These are phyloP conservation scores for Jamesozyma jinghongensis DNA, from an alignment of 805 yeast species.

Conservation along the genomic window DNA sequence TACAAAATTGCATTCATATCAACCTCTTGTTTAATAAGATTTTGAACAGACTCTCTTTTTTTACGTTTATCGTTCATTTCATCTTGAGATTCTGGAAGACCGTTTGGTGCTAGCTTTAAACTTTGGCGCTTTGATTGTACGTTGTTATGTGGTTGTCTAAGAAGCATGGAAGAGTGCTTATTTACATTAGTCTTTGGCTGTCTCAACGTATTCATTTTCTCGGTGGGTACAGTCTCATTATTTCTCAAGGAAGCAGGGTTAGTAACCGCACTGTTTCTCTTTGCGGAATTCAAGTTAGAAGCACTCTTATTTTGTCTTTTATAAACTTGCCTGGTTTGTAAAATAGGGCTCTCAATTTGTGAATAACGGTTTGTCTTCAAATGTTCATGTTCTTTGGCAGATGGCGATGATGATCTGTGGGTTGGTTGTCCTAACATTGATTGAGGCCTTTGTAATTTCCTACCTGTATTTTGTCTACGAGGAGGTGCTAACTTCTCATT, in stretches of 20 bases:
- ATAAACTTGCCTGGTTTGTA: not conserved
- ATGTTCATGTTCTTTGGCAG: constrained; percentile 10
- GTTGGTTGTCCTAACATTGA: constrained; percentile 10
- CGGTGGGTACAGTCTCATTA: no score
- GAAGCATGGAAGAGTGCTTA: no score
- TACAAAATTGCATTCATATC: constrained; percentile 16
- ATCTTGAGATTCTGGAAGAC: no score
- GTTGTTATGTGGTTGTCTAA: no score
- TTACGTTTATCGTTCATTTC: no score
- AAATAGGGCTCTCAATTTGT: not conserved
- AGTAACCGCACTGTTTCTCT: no score
- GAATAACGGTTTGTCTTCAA: constrained; percentile 10
- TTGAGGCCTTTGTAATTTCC: constrained; percentile 15
- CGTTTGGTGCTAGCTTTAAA: no score
- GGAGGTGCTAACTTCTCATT: constrained; percentile 16
- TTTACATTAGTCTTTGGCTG: no score
- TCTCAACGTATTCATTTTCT: no score
- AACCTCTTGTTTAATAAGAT: constrained; percentile 8
- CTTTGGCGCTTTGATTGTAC: no score
- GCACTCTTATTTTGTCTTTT: not conserved
- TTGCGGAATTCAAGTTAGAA: not conserved
- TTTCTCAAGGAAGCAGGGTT: no score
- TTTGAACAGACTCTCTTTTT: no score
- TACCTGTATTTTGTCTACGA: constrained; percentile 8
- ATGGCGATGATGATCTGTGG: constrained; percentile 10